Evolutionary conservation across 1,284 basidiomycete species (phyloP), one percentile per base, ranked within the genome.

Genomic region (Irpex rosettiformis): DNA sequence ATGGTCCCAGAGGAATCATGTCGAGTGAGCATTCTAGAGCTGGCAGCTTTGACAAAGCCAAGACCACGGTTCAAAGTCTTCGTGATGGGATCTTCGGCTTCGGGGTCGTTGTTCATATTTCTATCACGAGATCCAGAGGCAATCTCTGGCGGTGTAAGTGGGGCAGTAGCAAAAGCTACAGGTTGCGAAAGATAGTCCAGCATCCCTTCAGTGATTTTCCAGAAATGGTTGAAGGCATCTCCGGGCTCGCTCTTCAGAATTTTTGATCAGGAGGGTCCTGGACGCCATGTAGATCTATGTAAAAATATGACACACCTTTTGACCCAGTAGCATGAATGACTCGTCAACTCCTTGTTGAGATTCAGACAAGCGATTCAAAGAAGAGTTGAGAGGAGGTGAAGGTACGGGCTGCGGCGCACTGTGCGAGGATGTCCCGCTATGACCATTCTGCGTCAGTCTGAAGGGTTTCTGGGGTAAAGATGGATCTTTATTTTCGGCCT

Each of bases 171-270:
- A 67, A 93, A 93, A n/a, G 91, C 91, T 22, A 93, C 88, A 1
- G 90, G 90, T 65, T 91, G 89, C 4, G 88, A 88, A 18, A 93
- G 78, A 66, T 90, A 86, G 65, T 92, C 89, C 51, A 92, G 72
- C 81, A 91, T 86, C 48, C 87, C 89, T 71, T 92, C 87, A 74
- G 91, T 88, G 40, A 88, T 89, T 66, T 82, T 85, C 91, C 91
- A 93, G 66, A 92, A 93, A 63, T 90, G 82, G 68, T 91, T 91
- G 75, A 93, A 93, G 3, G 88, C 85, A 67, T 92, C 90, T 4
- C 86, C 83, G 4, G 67, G 64, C 43, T 73, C 70, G 58, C 69
- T 70, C 70, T 71, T 33, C 18, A 29, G n/a, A 16, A 13, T 54
- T 47, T 3, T 42, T 30, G 11, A 28, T 29, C 6, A 52, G 29